These are phyloP conservation scores for Capniomyces stellatus DNA, from an alignment of 371 early-diverging fungal species.

Conservation along the genomic window DNA sequence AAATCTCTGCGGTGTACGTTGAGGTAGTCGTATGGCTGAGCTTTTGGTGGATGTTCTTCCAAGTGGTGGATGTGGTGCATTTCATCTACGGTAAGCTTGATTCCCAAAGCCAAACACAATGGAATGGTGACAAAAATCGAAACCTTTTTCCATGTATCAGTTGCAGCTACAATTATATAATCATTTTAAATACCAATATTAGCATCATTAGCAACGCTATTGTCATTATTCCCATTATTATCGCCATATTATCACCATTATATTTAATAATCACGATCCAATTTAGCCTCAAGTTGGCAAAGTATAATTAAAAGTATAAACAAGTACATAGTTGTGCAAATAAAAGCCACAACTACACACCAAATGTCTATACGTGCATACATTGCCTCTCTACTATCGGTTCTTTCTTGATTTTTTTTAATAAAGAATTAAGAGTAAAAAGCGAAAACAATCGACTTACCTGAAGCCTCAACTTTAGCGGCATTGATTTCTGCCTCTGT, in stretches of 20 bases:
- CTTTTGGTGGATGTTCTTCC: slow-evolving; percentile 22
- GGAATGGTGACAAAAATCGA: slow-evolving; percentile 21
- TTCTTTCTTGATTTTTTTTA: too few species aligned
- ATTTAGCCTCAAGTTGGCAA: not conserved
- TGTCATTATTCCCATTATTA: not conserved
- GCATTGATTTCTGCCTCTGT: slow-evolving; percentile 13
- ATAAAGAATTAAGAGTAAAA: too few species aligned
- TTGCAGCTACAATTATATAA: slow-evolving; percentile 10
- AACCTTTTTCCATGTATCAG: slow-evolving; percentile 26
- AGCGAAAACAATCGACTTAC: too few species aligned
- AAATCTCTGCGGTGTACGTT: slow-evolving; percentile 20
- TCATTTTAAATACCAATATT: too few species aligned
- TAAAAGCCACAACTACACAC: too few species aligned
- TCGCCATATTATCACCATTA: not conserved
- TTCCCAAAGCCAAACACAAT: slow-evolving; percentile 20
- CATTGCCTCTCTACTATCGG: too few species aligned
- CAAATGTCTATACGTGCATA: too few species aligned
- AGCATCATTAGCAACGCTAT: not conserved
- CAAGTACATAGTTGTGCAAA: too few species aligned
- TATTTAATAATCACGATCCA: not conserved
- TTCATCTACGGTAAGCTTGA: slow-evolving; percentile 31
- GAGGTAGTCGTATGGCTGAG: slow-evolving; percentile 20
- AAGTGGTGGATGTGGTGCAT: slow-evolving; percentile 24
- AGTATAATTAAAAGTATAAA: too few species aligned
- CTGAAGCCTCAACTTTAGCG: slow-evolving; percentile 19